Evolutionary conservation across 768 basidiomycete genomes (phyloP).

Genomic region (Suillus weaverae): DNA sequence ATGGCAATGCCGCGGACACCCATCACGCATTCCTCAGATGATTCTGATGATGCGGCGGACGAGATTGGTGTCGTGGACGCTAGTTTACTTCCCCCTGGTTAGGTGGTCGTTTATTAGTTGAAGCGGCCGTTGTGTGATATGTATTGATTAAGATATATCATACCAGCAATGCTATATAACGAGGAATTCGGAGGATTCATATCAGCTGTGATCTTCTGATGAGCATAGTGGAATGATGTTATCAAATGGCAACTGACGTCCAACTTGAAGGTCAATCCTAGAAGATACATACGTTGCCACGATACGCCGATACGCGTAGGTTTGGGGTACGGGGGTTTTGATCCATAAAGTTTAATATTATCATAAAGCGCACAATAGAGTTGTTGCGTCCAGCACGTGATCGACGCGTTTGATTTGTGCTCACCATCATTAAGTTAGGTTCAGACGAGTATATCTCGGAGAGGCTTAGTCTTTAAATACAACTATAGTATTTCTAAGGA

Average conservation of each 20-base stretch:
- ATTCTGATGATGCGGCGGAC: constrained; percentile 54
- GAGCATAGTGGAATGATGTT: not conserved
- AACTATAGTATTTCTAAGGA: not conserved
- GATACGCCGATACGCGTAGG: not conserved
- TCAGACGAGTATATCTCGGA: not conserved
- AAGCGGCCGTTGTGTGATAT: not conserved
- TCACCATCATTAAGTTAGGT: not conserved
- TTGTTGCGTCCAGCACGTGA: too few species aligned
- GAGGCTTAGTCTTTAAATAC: not conserved
- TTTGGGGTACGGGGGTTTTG: not conserved
- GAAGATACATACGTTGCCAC: not conserved
- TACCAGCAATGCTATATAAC: not conserved
- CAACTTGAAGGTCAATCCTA: not conserved
- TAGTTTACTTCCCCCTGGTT: constrained; percentile 93
- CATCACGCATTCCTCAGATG: constrained; percentile 58
- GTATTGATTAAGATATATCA: not conserved
- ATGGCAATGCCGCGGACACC: constrained; percentile 99
- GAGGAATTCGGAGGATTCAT: not conserved
- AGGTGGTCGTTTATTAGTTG: constrained; percentile 20
- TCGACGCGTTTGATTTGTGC: too few species aligned
- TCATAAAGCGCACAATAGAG: too few species aligned
- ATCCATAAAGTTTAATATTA: too few species aligned
- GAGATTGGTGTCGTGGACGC: constrained; percentile 75
- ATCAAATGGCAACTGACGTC: not conserved
- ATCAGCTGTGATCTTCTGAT: not conserved